phyloP scores from a whole-genome alignment of 140 eudicot genomes.

The Erigeron philadelphicus region DNA sequence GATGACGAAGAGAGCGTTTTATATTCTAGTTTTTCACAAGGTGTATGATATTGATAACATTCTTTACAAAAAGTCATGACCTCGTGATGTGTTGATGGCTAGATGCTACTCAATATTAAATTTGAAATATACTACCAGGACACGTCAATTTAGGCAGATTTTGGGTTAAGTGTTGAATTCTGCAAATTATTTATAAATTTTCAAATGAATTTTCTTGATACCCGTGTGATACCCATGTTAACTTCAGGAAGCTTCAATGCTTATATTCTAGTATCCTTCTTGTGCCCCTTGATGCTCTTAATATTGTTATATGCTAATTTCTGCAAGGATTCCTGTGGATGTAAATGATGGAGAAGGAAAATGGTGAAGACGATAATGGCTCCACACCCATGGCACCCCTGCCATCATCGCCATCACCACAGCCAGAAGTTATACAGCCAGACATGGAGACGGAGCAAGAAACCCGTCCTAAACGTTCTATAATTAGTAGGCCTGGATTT shows the following conservation, averaged over 20 bases:
- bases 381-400: conserved; percentile 24
- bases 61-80: too few species aligned
- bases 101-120: conserved; percentile 4
- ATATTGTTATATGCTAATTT: conserved; percentile 2
- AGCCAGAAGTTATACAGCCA: conserved; percentile 31
- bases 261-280: not conserved
- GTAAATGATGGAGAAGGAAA: conserved; percentile 43
- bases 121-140: not conserved
- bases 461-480: conserved; percentile 36
- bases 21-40: not conserved
- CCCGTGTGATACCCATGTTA: not conserved
- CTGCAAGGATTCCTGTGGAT: conserved; percentile 18
- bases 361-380: conserved; percentile 29
- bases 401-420: conserved; percentile 24
- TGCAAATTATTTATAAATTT: not conserved
- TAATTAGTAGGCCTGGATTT: conserved; percentile 64
- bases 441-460: conserved; percentile 30
- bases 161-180: not conserved
- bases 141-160: not conserved
- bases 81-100: not conserved
- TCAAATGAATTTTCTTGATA: conserved; percentile 10
- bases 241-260: conserved; percentile 9
- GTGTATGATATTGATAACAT: conserved; percentile 1
- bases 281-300: conserved; percentile 7
- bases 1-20: not conserved